A percentile compares a stretch with the other conserved stretches of the same genome.
Conservation (phyloP, 2,329 filamentous ascomycete species). For the Gyromitra esculenta region DNA sequence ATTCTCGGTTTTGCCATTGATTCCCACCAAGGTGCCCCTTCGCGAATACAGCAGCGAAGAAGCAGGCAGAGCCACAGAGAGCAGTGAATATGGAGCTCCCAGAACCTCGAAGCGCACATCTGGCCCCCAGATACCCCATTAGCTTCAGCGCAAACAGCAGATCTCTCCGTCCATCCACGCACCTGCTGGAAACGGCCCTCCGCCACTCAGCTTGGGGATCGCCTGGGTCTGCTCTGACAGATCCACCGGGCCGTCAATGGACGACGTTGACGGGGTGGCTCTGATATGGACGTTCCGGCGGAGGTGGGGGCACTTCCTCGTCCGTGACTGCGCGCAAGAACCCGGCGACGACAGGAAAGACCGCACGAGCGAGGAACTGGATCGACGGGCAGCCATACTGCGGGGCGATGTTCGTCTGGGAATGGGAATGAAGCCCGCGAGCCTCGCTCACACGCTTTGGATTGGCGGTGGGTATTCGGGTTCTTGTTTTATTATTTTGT, state of each 20-base stretch:
- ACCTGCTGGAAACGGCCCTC: conserved; percentile 58
- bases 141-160: neutral
- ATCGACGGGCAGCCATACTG: conserved; percentile 47
- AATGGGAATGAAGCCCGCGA: conserved; percentile 30
- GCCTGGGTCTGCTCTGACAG: conserved; percentile 56
- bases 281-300: conserved; percentile 56
- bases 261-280: conserved; percentile 56
- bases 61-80: conserved; percentile 90
- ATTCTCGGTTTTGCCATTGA: conserved; percentile 91
- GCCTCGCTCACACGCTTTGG: conserved; percentile 7
- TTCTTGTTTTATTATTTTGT: neutral
- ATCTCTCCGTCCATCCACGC: neutral
- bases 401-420: neutral
- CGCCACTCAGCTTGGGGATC: conserved; percentile 57
- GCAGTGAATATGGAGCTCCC: conserved; percentile 88
- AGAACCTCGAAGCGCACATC: conserved; percentile 96
- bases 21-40: conserved; percentile 86
- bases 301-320: neutral
- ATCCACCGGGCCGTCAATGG: conserved; percentile 56
- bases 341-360: conserved; percentile 19
- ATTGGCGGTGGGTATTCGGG: neutral
- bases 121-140: conserved; percentile 60
- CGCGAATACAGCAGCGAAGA: conserved; percentile 94
- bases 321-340: conserved; percentile 21
- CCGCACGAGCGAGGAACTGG: conserved; percentile 26